These are phyloP conservation scores for Penicillium sp. DNA, from an alignment of 2,329 filamentous ascomycete genomes.

Conservation along the genomic window DNA sequence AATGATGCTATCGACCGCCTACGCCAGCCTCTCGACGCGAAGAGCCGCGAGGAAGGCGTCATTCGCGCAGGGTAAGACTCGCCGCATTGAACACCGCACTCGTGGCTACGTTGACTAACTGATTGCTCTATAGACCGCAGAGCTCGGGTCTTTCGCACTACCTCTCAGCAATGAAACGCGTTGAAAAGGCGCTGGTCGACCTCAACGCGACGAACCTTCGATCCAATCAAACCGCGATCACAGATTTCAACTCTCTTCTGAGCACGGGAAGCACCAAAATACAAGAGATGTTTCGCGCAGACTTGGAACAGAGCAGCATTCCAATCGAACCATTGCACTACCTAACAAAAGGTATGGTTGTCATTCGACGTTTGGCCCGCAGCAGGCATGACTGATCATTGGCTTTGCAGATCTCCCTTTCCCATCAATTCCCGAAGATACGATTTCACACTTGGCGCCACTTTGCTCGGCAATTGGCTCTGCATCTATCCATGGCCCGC, in stretches of 20 bases:
- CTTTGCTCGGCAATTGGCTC: slow-evolving; percentile 73
- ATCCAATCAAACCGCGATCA: slow-evolving; percentile 84
- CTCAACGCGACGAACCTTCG: slow-evolving; percentile 88
- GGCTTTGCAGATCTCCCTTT: slow-evolving; percentile 62
- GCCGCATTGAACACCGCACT: background rate
- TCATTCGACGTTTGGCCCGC: background rate
- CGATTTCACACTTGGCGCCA: slow-evolving; percentile 70
- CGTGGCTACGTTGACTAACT: background rate
- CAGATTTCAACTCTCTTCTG: slow-evolving; percentile 74
- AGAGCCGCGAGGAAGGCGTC: slow-evolving; percentile 86
- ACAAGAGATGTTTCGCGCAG: slow-evolving; percentile 77
- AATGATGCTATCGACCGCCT: slow-evolving; percentile 84
- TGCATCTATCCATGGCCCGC: slow-evolving; percentile 54
- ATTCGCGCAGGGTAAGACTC: slow-evolving; percentile 69
- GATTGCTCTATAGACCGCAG: slow-evolving; percentile 57
- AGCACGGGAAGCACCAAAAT: slow-evolving; percentile 78
- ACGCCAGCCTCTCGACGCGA: slow-evolving; percentile 86
- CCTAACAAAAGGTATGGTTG: slow-evolving; percentile 70
- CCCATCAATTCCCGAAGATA: slow-evolving; percentile 74
- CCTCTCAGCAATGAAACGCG: slow-evolving; percentile 82
- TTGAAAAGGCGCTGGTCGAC: slow-evolving; percentile 78
- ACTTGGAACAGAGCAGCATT: slow-evolving; percentile 73
- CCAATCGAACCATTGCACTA: slow-evolving; percentile 87
- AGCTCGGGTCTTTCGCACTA: slow-evolving; percentile 80
- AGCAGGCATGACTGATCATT: slow-evolving; percentile 5